A percentile compares a stretch with the other conserved stretches of the same genome.
These are phyloP conservation scores for Thuidium tamariscinum DNA, from an alignment of 225 moss, liverwort and hornwort genomes.

Conservation along the genomic window DNA sequence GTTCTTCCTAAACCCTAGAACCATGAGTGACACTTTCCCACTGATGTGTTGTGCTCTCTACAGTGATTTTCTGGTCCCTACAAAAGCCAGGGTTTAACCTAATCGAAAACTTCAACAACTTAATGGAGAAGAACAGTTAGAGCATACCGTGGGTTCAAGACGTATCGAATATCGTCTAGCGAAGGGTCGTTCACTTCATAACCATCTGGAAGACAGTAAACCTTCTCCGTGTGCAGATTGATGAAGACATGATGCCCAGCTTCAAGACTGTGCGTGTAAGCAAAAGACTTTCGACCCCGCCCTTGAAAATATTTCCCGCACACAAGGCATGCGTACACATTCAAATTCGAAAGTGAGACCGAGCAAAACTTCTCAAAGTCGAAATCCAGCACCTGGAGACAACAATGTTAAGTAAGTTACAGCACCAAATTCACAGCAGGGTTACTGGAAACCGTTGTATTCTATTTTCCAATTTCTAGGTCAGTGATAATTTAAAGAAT, in stretches of 20 bases:
- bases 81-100: not conserved
- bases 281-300: slow-evolving; percentile 88
- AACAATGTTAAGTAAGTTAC: slow-evolving; percentile 1
- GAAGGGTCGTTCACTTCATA: slow-evolving; percentile 97
- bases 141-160: slow-evolving; percentile 72
- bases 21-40: not conserved
- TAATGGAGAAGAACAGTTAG: not conserved
- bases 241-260: slow-evolving; percentile 97
- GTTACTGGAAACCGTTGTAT: too few relatives aligned
- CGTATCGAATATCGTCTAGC: slow-evolving; percentile 91
- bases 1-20: not conserved
- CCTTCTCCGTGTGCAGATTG: slow-evolving; percentile 96
- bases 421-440: not conserved
- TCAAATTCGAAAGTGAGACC: slow-evolving; percentile 96
- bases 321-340: slow-evolving; percentile 99
- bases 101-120: not conserved
- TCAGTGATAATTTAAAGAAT: not conserved
- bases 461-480: not conserved
- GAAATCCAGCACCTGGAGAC: slow-evolving; percentile 74
- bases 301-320: slow-evolving; percentile 99
- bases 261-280: slow-evolving; percentile 96
- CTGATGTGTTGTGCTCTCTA: not conserved
- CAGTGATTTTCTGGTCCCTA: not conserved
- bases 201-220: slow-evolving; percentile 95
- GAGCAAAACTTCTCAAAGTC: slow-evolving; percentile 99